phyloP scores from a whole-genome alignment of 441 rosid genomes.

The Gossypium trilobum region DNA sequence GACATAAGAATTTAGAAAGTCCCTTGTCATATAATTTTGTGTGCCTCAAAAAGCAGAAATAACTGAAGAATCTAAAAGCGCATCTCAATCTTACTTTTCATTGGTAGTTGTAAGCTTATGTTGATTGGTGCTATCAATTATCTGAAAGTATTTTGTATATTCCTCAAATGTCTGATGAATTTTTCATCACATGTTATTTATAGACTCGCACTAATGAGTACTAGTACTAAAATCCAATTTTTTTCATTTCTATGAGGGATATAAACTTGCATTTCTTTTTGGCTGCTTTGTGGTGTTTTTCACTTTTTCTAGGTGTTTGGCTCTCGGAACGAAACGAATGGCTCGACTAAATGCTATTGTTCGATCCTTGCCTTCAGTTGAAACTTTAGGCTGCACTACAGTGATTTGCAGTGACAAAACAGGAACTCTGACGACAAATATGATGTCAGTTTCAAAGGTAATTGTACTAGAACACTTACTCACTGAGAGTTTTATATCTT shows the following conservation, averaged over 20 bases:
- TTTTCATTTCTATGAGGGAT: neutral
- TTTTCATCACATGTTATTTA: neutral
- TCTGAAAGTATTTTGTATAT: neutral
- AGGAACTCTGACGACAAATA: conserved; percentile 94
- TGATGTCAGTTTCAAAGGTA: conserved; percentile 98
- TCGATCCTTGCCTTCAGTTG: conserved; percentile 95
- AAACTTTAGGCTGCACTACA: conserved; percentile 96
- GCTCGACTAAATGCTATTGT: conserved; percentile 98
- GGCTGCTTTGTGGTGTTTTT: neutral
- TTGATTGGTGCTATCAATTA: conserved; percentile 5
- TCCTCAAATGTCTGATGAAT: neutral
- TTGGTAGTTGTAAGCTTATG: neutral
- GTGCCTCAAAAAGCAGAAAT: conserved; percentile 1
- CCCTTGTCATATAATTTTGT: neutral
- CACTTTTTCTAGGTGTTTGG: conserved; percentile 65
- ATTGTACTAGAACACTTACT: conserved; percentile 17
- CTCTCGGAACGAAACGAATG: conserved; percentile 98
- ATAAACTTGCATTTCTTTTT: neutral
- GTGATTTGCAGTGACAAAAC: conserved; percentile 98
- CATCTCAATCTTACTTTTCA: neutral
- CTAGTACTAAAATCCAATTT: neutral
- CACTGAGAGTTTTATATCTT: conserved; percentile 3
- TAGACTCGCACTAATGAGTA: neutral
- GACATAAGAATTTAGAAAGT: neutral
- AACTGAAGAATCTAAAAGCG: neutral